phyloP scores from a whole-genome alignment of 2,329 filamentous ascomycete genomes.

The Phyllosticta ampelicida region DNA sequence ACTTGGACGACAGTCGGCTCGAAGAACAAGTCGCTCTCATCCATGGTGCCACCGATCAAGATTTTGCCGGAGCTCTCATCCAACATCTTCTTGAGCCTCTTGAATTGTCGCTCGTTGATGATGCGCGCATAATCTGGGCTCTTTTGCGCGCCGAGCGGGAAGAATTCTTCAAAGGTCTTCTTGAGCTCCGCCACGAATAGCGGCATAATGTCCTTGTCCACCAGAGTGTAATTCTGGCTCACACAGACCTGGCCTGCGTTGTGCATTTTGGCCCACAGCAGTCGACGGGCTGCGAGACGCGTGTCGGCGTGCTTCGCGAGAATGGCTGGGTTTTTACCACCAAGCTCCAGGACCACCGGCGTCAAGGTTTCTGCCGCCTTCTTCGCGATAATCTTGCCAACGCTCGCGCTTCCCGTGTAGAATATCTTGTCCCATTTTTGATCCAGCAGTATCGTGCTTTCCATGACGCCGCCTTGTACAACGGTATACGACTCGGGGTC shows the following conservation, averaged over 20 bases:
- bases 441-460: conserved; percentile 71
- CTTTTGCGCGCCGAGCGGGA: conserved; percentile 68
- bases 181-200: conserved; percentile 67
- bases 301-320: conserved; percentile 75
- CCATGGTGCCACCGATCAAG: conserved; percentile 72
- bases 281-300: conserved; percentile 66
- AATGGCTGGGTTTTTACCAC: conserved; percentile 85
- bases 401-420: conserved; percentile 72
- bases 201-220: conserved; percentile 63
- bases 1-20: conserved; percentile 89
- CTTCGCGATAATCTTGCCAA: conserved; percentile 52
- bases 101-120: conserved; percentile 68
- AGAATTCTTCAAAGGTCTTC: conserved; percentile 62
- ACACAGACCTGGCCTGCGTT: conserved; percentile 90
- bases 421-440: conserved; percentile 97
- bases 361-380: conserved; percentile 51
- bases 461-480: conserved; percentile 69
- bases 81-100: conserved; percentile 82
- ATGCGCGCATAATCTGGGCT: conserved; percentile 72
- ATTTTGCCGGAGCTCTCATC: conserved; percentile 75
- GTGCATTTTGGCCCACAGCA: conserved; percentile 80
- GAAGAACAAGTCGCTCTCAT: conserved; percentile 72
- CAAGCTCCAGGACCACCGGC: conserved; percentile 79
- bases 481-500: conserved; percentile 67
- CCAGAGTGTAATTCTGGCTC: conserved; percentile 82